Evolutionary conservation across 2,329 filamentous ascomycete species (phyloP), one percentile per base, ranked within the genome.

Genomic region (Exophiala sideris): DNA sequence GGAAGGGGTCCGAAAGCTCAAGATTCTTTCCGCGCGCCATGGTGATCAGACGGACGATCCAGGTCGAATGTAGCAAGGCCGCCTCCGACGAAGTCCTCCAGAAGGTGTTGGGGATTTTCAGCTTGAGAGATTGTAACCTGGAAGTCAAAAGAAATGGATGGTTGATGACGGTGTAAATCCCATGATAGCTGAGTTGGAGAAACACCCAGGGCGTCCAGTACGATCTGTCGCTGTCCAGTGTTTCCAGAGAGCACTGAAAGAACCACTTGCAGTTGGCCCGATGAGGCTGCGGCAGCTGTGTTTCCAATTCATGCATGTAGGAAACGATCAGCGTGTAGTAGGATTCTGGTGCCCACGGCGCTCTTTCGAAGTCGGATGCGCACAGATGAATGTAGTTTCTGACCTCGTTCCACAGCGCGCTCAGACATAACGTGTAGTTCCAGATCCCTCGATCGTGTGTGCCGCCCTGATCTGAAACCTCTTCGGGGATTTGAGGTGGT

Each of bases 151-250:
- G 68, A 55, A 80, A 80, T 0, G 78, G 78, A 51, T 80, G 78
- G 5, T 52, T 46, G 7, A 65, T 64, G 3, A 62, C 48, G 14
- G 60, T 50, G 40, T 65, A 63, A 3, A 54, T 56, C 8, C 72
- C 72, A 47, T 80, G 78, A 62, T 80, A 80, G 1, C 74, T 78
- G 59, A 80, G 78, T 58, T 80, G 78, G 47, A 78, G 69, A 61
- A 77, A 79, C 14, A 80, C 62, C 78, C 78, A 80, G 0, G 77
- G 74, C 0, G 71, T 71, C 76, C 77, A 80, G 61, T 80, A 80
- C 24, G 24, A 29, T 29, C 24, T 29, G 7, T 29, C 24, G 24
- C 24, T 29, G 24, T 29, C 1, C 5, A 65, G 52, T 34, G 64
- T 57, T 16, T 59, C 52, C 1, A 20, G 39, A 9, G 59, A 55